Conservation (phyloP, 305 asterid genomes). For the Rubia balearica region DNA sequence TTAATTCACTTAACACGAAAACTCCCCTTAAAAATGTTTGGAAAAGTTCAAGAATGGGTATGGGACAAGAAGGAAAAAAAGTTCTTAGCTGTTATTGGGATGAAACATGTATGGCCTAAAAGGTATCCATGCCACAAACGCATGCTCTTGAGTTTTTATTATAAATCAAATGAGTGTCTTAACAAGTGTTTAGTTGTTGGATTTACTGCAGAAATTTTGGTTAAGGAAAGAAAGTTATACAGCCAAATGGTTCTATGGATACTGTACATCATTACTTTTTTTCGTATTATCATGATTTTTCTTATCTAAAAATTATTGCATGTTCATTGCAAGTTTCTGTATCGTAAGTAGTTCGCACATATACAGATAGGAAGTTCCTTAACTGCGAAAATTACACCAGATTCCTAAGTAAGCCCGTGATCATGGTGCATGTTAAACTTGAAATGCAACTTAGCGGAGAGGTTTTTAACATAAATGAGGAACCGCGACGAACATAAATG, state of each 20-base stretch:
- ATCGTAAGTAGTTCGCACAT: no score
- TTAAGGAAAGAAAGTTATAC: no score
- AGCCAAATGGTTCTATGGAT: no score
- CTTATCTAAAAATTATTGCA: no score
- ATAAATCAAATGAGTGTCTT: background rate
- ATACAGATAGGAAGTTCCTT: conserved; percentile 34
- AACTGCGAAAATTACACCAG: conserved; percentile 26
- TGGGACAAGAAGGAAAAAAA: conserved; percentile 41
- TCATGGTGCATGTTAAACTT: conserved; percentile 33
- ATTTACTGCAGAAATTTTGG: no score
- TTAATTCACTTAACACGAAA: background rate
- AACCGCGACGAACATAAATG: conserved; percentile 28
- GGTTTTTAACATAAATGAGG: conserved; percentile 21
- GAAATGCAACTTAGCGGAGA: conserved; percentile 23
- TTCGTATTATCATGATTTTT: no score
- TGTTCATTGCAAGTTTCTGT: no score
- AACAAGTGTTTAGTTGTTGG: no score
- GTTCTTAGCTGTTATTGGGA: conserved; percentile 51
- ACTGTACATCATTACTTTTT: no score
- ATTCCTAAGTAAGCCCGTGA: conserved; percentile 52
- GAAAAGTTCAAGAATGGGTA: conserved; percentile 40
- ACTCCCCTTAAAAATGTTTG: background rate
- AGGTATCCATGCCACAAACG: conserved; percentile 17
- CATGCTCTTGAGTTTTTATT: no score
- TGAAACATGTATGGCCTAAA: conserved; percentile 27